These are phyloP conservation scores for Panicum miliaceum DNA, from an alignment of 176 grass and related monocot genomes.

Conservation along the genomic window DNA sequence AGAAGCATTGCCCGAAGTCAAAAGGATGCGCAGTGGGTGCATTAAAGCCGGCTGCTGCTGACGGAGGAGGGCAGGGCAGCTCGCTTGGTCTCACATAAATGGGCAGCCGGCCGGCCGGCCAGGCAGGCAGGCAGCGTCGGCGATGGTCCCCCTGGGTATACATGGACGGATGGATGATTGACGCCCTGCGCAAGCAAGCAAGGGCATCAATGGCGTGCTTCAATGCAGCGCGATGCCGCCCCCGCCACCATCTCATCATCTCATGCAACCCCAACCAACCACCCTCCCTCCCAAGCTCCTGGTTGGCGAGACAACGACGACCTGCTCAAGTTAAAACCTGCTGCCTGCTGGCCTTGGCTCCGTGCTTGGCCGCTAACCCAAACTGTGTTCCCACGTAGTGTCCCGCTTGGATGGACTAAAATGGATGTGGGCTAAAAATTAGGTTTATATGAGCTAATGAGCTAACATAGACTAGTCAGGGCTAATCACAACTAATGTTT, in stretches of 20 bases:
- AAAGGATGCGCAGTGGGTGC: conserved; percentile 4
- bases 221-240: neutral
- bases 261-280: neutral
- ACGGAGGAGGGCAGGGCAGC: neutral
- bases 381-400: no score
- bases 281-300: neutral
- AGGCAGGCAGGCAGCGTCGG: neutral
- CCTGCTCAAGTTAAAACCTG: neutral
- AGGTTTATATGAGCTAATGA: no score
- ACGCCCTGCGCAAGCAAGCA: conserved; percentile 25
- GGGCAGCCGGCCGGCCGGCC: neutral
- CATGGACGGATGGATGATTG: conserved; percentile 11
- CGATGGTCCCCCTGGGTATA: neutral
- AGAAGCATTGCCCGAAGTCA: neutral
- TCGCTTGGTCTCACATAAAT: conserved; percentile 32
- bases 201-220: conserved; percentile 34
- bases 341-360: neutral
- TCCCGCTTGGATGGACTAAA: no score
- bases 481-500: no score
- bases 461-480: no score
- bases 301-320: conserved; percentile 28
- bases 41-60: conserved; percentile 1
- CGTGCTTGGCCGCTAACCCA: neutral
- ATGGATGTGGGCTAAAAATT: no score
- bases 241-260: neutral